A percentile compares a stretch with the other conserved stretches of the same genome.
Conservation (phyloP, 192 early-diverging fungal species). For the Ambispora gerdemannii region DNA sequence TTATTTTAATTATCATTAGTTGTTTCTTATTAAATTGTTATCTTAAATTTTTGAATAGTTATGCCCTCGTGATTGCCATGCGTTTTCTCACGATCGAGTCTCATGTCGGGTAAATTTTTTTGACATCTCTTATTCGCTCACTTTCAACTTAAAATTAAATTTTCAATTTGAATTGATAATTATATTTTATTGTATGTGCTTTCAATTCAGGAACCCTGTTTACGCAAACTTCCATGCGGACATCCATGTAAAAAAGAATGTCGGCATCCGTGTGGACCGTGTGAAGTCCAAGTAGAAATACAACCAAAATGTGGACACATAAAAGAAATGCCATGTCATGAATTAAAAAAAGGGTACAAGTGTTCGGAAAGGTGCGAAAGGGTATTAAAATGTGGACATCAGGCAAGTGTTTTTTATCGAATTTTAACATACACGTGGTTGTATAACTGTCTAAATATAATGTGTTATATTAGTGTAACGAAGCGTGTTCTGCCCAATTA, state of each 20-base stretch:
- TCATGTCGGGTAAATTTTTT: slow-evolving; percentile 11
- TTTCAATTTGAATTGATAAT: not conserved
- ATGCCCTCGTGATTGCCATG: slow-evolving; percentile 19
- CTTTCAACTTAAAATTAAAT: not conserved
- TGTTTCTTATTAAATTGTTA: not conserved
- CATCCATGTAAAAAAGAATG: slow-evolving; percentile 21
- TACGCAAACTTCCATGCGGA: slow-evolving; percentile 9
- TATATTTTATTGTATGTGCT: not conserved
- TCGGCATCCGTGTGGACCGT: not conserved
- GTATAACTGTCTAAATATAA: not conserved
- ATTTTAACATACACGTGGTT: too few relatives aligned
- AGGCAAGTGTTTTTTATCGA: not conserved
- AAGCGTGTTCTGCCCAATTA: not conserved
- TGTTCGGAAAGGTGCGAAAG: slow-evolving; percentile 5
- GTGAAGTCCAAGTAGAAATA: not conserved
- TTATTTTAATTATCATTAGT: not conserved
- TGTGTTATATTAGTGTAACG: not conserved
- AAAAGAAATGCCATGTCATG: not conserved
- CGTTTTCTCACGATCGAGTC: not conserved
- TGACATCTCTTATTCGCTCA: not conserved
- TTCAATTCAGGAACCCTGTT: slow-evolving; percentile 9
- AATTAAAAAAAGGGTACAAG: not conserved
- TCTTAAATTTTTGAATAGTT: not conserved
- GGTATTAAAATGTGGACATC: slow-evolving; percentile 10
- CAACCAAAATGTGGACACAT: slow-evolving; percentile 9